Evolutionary conservation across 2,329 filamentous ascomycete species (phyloP).

Genomic region (Ceratocystis huliohia): DNA sequence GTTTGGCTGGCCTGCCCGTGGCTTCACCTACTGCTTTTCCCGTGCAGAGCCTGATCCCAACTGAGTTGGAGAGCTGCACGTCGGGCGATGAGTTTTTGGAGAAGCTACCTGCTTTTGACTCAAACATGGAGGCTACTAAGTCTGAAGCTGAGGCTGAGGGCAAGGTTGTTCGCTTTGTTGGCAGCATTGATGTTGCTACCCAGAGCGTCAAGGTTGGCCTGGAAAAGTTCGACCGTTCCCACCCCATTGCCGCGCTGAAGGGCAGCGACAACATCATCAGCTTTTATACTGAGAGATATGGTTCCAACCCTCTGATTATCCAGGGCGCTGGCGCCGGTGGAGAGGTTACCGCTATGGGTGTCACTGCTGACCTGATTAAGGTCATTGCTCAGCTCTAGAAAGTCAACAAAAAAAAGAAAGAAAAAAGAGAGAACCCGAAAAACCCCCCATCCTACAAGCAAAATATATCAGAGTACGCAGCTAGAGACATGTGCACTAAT

Average conservation of each 20-base stretch:
- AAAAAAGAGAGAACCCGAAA: not conserved
- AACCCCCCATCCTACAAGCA: too few relatives aligned
- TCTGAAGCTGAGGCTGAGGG: conserved; percentile 70
- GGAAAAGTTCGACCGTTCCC: conserved; percentile 74
- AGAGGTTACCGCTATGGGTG: conserved; percentile 95
- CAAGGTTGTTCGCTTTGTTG: conserved; percentile 89
- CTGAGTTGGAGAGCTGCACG: conserved; percentile 62
- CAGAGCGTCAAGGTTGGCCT: conserved; percentile 83
- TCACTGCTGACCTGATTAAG: conserved; percentile 86
- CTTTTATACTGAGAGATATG: conserved; percentile 95
- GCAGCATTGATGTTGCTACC: conserved; percentile 73
- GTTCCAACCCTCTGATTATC: conserved; percentile 78
- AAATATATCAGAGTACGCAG: not conserved
- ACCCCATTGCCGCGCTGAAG: conserved; percentile 87
- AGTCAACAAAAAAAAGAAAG: not conserved
- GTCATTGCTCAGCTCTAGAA: conserved; percentile 56
- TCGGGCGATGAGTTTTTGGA: conserved; percentile 79
- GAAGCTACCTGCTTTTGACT: conserved; percentile 68
- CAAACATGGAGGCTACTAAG: conserved; percentile 82
- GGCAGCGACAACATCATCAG: conserved; percentile 98
- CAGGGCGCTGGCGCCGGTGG: conserved; percentile 90
- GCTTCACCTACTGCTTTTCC: conserved; percentile 80
- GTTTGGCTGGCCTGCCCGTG: conserved; percentile 68
- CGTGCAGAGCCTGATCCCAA: conserved; percentile 84
- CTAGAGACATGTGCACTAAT: not conserved